Conservation (phyloP, 129 eudicot species). For the Pseudognaphalium luteoalbum region DNA sequence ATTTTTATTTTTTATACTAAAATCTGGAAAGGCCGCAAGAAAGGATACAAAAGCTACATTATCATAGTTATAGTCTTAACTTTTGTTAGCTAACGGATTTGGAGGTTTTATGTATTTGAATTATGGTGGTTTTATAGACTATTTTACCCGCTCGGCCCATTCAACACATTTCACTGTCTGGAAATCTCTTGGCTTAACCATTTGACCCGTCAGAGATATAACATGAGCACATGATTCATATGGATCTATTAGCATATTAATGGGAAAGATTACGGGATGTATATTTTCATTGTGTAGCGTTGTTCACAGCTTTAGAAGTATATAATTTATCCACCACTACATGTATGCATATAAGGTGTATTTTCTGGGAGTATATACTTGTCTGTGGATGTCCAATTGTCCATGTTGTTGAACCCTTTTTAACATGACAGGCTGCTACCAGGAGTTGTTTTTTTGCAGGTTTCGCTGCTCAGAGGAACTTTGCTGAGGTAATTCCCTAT, state of each 20-base stretch:
- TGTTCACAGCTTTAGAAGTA: neutral
- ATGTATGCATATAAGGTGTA: conserved; percentile 7
- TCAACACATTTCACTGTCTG: neutral
- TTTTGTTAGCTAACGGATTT: too few species aligned
- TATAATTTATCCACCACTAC: neutral
- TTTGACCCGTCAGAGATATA: neutral
- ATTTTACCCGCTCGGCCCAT: neutral
- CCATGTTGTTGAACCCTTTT: conserved; percentile 5
- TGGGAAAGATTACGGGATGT: neutral
- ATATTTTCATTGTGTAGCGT: neutral
- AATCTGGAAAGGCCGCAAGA: neutral
- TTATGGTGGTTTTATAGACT: too few species aligned
- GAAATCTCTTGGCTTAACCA: neutral
- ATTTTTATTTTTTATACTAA: neutral
- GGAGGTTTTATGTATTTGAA: neutral
- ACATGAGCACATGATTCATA: neutral
- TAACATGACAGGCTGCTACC: conserved; percentile 79
- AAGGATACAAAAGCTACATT: neutral
- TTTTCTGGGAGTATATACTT: neutral
- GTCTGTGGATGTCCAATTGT: neutral
- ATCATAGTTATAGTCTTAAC: too few species aligned
- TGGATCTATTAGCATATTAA: neutral
- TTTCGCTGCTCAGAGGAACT: conserved; percentile 94
- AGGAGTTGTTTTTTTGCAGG: conserved; percentile 98
- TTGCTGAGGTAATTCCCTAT: conserved; percentile 73